phyloP scores from a whole-genome alignment of 2,329 filamentous ascomycete genomes.

The Colletotrichum liriopes region DNA sequence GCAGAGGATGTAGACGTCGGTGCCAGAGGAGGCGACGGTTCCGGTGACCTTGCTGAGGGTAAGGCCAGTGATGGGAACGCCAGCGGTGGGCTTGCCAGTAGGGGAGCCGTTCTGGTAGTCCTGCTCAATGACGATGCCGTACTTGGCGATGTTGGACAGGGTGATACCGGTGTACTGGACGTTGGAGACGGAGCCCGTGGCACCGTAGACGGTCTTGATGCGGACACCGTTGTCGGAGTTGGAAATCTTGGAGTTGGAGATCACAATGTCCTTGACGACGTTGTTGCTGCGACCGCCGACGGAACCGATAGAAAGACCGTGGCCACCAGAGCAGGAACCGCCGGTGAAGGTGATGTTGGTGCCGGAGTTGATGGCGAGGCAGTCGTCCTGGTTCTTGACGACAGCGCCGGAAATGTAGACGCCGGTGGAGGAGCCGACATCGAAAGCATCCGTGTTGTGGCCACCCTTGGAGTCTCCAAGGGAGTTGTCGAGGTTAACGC shows the following conservation, averaged over 20 bases:
- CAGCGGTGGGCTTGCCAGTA: slow-evolving; percentile 50
- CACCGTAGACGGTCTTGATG: slow-evolving; percentile 65
- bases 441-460: slow-evolving; percentile 74
- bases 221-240: slow-evolving; percentile 69
- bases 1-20: slow-evolving; percentile 68
- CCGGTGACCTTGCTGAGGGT: slow-evolving; percentile 61
- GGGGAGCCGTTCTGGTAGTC: slow-evolving; percentile 66
- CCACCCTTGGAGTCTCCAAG: slow-evolving; percentile 53
- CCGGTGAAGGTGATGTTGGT: slow-evolving; percentile 63
- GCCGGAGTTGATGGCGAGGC: slow-evolving; percentile 71
- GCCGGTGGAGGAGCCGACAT: slow-evolving; percentile 65
- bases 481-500: slow-evolving; percentile 57
- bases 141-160: slow-evolving; percentile 58
- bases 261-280: slow-evolving; percentile 65
- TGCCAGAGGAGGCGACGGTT: slow-evolving; percentile 56
- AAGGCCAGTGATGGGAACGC: slow-evolving; percentile 68
- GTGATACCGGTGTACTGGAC: slow-evolving; percentile 62
- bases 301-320: slow-evolving; percentile 61
- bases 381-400: slow-evolving; percentile 75
- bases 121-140: slow-evolving; percentile 58
- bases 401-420: slow-evolving; percentile 67
- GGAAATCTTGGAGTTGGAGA: slow-evolving; percentile 64
- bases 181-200: slow-evolving; percentile 61
- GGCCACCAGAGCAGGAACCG: slow-evolving; percentile 61
- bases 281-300: slow-evolving; percentile 67